These are phyloP conservation scores for Eucalyptus caleyi DNA, from an alignment of 345 rosid genomes.

Conservation along the genomic window DNA sequence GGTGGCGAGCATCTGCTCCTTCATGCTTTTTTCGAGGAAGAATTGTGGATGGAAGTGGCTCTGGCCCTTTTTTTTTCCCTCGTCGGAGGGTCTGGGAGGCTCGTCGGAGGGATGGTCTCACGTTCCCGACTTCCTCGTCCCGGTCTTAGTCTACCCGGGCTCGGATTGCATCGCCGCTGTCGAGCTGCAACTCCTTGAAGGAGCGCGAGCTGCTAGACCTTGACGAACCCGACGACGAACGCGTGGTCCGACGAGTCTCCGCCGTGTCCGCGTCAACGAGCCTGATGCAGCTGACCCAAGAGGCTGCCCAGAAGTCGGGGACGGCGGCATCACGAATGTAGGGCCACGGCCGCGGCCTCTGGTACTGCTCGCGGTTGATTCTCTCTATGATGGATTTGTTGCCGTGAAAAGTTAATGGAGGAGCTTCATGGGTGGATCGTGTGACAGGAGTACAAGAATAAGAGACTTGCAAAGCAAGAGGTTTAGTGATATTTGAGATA, in stretches of 20 bases:
- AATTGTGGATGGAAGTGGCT: constrained; percentile 39
- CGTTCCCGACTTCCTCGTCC: not conserved
- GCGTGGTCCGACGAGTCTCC: not conserved
- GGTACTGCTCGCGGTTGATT: not conserved
- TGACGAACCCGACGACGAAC: not conserved
- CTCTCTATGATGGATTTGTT: not conserved
- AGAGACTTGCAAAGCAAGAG: not conserved
- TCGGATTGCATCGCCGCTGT: not conserved
- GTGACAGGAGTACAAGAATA: not conserved
- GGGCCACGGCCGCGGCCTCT: not conserved
- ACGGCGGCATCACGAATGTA: not conserved
- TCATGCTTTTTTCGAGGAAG: constrained; percentile 20
- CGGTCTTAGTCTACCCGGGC: not conserved
- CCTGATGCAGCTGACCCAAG: not conserved
- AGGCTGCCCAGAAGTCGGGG: not conserved
- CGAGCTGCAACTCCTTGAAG: not conserved
- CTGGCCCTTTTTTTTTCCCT: not conserved
- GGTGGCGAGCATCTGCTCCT: too few relatives aligned
- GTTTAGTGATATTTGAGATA: not conserved
- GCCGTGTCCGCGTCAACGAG: not conserved
- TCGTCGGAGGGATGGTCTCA: not conserved
- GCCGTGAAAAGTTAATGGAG: not conserved
- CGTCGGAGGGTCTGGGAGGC: not conserved
- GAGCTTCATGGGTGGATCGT: not conserved
- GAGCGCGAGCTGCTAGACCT: not conserved